Evolutionary conservation across 805 yeast species (phyloP).

Genomic region (Candida chauliodis): DNA sequence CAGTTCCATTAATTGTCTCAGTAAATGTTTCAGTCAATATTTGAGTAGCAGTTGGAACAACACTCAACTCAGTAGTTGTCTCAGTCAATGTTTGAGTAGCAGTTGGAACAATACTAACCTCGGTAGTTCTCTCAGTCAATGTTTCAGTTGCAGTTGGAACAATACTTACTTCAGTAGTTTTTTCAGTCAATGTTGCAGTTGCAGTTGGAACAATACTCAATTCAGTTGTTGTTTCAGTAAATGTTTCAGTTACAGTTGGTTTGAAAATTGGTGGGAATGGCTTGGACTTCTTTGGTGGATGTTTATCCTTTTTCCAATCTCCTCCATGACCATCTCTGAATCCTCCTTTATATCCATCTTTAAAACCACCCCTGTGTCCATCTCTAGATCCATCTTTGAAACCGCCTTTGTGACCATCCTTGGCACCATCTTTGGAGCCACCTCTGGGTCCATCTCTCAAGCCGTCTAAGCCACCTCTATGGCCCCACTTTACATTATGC

Average conservation of each 20-base stretch:
- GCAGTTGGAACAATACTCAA: not conserved
- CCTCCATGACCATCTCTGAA: not conserved
- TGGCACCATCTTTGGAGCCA: not conserved
- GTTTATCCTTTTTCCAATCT: not conserved
- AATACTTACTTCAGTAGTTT: not conserved
- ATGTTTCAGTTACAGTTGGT: slow-evolving; percentile 1
- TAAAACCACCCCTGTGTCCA: too few species aligned
- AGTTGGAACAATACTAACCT: too few species aligned
- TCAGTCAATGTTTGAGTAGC: not conserved
- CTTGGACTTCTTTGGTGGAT: not conserved
- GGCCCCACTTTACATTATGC: not conserved
- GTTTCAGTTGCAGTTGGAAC: slow-evolving; percentile 1
- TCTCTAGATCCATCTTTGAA: too few species aligned
- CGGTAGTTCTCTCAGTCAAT: not conserved
- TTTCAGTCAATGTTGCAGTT: not conserved
- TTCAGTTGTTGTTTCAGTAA: not conserved
- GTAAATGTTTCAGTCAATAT: not conserved
- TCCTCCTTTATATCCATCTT: too few species aligned
- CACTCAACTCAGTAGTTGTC: not conserved
- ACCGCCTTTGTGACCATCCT: not conserved
- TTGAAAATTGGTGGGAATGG: not conserved
- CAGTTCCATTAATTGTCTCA: not conserved
- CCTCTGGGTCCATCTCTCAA: not conserved
- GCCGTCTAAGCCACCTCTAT: not conserved
- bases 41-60: not conserved